Evolutionary conservation across 1,284 basidiomycete species (phyloP).

Genomic region (Boletus smithii): DNA sequence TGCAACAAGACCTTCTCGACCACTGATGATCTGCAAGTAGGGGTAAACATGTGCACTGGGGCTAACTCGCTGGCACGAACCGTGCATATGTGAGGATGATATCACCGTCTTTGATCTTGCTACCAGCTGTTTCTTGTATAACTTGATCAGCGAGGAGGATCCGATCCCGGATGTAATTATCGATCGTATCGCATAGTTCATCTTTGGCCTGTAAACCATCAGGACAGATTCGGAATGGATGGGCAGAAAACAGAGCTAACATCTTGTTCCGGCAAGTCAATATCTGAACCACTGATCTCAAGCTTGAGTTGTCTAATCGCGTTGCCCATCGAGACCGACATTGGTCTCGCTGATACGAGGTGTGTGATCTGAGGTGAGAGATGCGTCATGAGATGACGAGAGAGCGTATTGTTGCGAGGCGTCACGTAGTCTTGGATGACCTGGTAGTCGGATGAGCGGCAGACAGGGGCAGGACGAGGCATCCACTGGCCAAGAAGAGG

Average conservation of each 20-base stretch:
- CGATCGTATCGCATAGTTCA: constrained; percentile 80
- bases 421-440: constrained; percentile 86
- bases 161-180: constrained; percentile 90
- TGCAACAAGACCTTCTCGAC: too few species aligned
- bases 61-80: constrained; percentile 38
- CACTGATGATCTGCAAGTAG: constrained; percentile 75
- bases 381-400: constrained; percentile 83
- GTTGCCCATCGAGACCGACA: constrained; percentile 96
- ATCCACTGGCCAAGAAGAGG: too few species aligned
- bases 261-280: constrained; percentile 91
- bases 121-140: constrained; percentile 84
- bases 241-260: constrained; percentile 44
- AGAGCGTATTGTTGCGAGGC: constrained; percentile 77
- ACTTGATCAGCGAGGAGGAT: constrained; percentile 93
- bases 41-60: constrained; percentile 11
- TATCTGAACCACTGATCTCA: constrained; percentile 89
- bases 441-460: constrained; percentile 39
- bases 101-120: constrained; percentile 93
- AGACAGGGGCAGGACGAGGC: background rate
- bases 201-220: constrained; percentile 72
- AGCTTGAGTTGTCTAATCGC: constrained; percentile 94
- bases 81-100: constrained; percentile 91
- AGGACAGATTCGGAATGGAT: background rate
- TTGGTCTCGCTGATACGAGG: constrained; percentile 81
- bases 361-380: constrained; percentile 90